Evolutionary conservation across 306 rosid species (phyloP), one percentile per base, ranked within the genome.

Genomic region (Oemleria cerasiformis): DNA sequence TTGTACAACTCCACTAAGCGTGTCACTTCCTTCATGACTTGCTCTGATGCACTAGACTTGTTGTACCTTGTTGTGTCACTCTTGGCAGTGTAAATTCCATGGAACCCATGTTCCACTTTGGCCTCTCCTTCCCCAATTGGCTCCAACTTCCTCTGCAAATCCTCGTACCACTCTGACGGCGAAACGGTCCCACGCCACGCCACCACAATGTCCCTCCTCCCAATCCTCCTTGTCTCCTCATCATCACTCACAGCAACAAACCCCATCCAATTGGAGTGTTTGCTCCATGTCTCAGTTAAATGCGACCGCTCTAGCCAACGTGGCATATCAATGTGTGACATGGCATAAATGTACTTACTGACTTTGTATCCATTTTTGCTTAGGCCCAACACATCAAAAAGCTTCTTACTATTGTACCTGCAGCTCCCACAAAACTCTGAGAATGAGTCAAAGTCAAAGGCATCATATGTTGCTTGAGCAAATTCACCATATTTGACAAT

Each of bases 171-270:
- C 82, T 91, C 97, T 0, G 86, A 65, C 1, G 92, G 81, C 0
- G 86, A 80, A 54, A 86, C 90, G 0, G 97, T 90, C 30, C 90
- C 96, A 9, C 88, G 81, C 93, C 93, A 88, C 0, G 92, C 86
- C 19, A 90, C 87, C 2, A 76, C 76, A 2, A 88, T 84, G 44
- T 86, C 92, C 63, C 96, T 74, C 42, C 94, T 63, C 0, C 90
- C 94, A 4, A 90, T 83, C 74, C 94, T 65, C 0, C 49, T 66
- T 4, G 88, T 80, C 79, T 86, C 94, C 9, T 79, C 79, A 1
- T 88, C 88, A 4, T 77, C 77, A 13, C 88, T 86, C 0, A 88
- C 83, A 0, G 92, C 92, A 25, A 88, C 84, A 2, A 67, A 90
- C 0, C 90, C 96, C 48, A 88, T 88, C 90, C 94, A 90, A 48